phyloP scores from a whole-genome alignment of 768 basidiomycete species.

The Amanita muscaria region DNA sequence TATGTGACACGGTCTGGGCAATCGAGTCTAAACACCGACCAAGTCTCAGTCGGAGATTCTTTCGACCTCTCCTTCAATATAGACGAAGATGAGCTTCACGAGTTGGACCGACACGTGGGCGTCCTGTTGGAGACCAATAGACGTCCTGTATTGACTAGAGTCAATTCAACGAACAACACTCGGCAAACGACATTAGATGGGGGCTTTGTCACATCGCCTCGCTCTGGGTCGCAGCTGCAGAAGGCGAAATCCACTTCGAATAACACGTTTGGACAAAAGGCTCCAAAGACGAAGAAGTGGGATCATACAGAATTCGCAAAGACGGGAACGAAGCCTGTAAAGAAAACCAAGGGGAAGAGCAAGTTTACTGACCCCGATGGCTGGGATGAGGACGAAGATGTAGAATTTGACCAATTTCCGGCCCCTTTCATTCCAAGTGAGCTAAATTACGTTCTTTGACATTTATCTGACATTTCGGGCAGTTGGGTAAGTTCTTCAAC shows the following conservation, averaged over 20 bases:
- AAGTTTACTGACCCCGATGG: conserved; percentile 40
- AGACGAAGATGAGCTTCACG: conserved; percentile 44
- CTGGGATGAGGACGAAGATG: conserved; percentile 36
- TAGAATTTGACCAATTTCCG: conserved; percentile 69
- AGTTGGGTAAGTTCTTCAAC: conserved; percentile 43
- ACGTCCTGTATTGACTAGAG: conserved; percentile 30
- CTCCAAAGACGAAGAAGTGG: conserved; percentile 76
- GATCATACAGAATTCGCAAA: conserved; percentile 85
- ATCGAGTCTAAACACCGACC: too few species aligned
- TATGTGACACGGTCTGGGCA: too few species aligned
- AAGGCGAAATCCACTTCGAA: conserved; percentile 34
- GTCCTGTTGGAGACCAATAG: conserved; percentile 35
- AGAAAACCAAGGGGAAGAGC: conserved; percentile 44
- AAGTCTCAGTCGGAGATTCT: conserved; percentile 12
- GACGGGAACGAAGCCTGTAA: conserved; percentile 51
- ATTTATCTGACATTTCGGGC: conserved; percentile 9
- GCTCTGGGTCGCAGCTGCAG: conserved; percentile 28
- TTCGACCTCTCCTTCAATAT: conserved; percentile 51
- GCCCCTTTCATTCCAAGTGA: conserved; percentile 64
- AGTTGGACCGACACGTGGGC: conserved; percentile 44
- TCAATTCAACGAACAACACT: conserved; percentile 22
- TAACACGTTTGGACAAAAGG: conserved; percentile 44
- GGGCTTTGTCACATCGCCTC: conserved; percentile 42
- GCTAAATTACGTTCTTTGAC: conserved; percentile 20
- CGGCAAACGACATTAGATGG: conserved; percentile 53